Evolutionary conservation across 352 stramenopile genomes (phyloP), one percentile per base, ranked within the genome.

Genomic region (Phytopythium vexans): DNA sequence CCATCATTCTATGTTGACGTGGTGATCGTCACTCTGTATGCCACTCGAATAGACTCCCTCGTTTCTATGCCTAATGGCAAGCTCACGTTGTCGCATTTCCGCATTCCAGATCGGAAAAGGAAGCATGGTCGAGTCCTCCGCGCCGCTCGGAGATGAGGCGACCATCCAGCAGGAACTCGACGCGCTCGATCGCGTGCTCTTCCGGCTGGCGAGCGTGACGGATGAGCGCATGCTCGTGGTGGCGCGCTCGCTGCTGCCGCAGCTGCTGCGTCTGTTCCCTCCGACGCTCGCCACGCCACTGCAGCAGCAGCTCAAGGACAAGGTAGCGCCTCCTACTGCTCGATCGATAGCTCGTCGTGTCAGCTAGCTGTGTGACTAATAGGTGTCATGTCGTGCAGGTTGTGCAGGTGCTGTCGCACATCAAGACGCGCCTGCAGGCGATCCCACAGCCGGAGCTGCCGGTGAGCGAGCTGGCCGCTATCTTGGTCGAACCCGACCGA

Each of bases 101-200:
- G 38, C 50, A 62, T 58, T 38, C 46, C 35, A 46, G 37, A 33
- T 58, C 15, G 42, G 37, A 41, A 27, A 27, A 27, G 21, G 21
- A 27, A 27, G 21, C 21, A 27, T 27, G 21, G 21, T 27, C 21
- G 21, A 27, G 21, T 27, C 21, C 21, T 27, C 21, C 21, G 21
- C 21, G 21, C 21, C 21, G 21, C 21, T 27, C 21, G 21, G 21
- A 27, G 21, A 27, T 27, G 44, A 49, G n/a, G 40, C 39, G 14
- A 55, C 49, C 10, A 36, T 81, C 31, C 58, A 76, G 54, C 68
- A 73, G 47, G 81, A 91, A 27, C 66, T 82, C 32, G 77, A 87
- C 27, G 81, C 77, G 56, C 66, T 91, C 41, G 77, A 91, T 40
- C 81, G 81, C 66, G 72, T 91, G 58, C 70, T 89, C 43, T 91